Evolutionary conservation across 805 yeast genomes (phyloP).

Genomic region (Cyberlindnera amylophila): DNA sequence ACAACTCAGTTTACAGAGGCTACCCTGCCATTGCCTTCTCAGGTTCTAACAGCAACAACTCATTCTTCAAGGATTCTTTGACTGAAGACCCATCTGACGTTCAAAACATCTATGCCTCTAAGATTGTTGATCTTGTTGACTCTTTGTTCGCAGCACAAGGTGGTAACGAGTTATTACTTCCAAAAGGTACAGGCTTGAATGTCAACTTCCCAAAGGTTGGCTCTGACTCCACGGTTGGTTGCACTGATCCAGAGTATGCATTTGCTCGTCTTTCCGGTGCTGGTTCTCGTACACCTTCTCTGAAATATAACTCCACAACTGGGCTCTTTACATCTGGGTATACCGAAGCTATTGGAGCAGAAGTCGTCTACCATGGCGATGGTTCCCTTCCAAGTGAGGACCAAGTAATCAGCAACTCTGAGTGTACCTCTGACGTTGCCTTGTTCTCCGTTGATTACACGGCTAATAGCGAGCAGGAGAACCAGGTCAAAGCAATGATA

Average conservation of each 20-base stretch:
- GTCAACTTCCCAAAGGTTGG: conserved; percentile 48
- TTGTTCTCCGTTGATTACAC: conserved; percentile 44
- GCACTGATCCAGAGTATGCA: conserved; percentile 40
- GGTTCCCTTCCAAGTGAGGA: conserved; percentile 42
- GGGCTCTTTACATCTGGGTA: conserved; percentile 26
- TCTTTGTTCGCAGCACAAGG: conserved; percentile 37
- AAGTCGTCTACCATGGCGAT: conserved; percentile 39
- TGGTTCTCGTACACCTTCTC: conserved; percentile 10
- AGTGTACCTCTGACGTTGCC: conserved; percentile 42
- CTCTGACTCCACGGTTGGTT: conserved; percentile 32
- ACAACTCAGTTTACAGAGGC: conserved; percentile 45
- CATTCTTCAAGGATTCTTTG: conserved; percentile 81
- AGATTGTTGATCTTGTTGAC: conserved; percentile 38
- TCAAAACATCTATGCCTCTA: conserved; percentile 42
- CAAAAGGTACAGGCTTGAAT: conserved; percentile 42
- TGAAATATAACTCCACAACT: conserved; percentile 37
- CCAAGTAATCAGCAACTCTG: conserved; percentile 25
- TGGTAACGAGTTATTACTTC: conserved; percentile 35
- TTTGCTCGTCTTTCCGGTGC: conserved; percentile 45
- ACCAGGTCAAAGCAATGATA: conserved; percentile 16
- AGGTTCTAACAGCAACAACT: conserved; percentile 51
- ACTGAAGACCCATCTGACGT: conserved; percentile 46
- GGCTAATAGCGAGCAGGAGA: conserved; percentile 18
- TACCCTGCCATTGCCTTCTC: conserved; percentile 48
- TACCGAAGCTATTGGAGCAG: conserved; percentile 24